These are phyloP conservation scores for Epichloe festucae DNA, from an alignment of 2,329 filamentous ascomycete species.

Conservation along the genomic window DNA sequence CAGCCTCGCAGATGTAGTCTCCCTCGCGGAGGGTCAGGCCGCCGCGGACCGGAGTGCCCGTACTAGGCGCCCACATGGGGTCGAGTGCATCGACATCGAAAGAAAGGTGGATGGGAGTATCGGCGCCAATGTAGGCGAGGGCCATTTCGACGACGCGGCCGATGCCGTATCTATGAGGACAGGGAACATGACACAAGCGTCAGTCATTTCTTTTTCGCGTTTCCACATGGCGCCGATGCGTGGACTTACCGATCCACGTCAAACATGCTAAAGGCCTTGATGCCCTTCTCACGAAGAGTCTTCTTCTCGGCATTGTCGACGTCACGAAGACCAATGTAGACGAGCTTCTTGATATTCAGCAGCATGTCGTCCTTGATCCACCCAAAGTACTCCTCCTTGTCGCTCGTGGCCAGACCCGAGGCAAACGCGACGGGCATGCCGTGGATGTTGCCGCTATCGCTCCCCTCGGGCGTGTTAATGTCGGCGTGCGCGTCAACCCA, in stretches of 20 bases:
- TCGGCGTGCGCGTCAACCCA: constrained; percentile 98
- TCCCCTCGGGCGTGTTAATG: constrained; percentile 91
- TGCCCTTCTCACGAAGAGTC: constrained; percentile 74
- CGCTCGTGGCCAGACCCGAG: constrained; percentile 68
- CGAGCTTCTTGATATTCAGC: constrained; percentile 67
- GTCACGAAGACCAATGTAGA: constrained; percentile 92
- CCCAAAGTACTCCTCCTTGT: constrained; percentile 69
- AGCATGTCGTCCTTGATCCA: constrained; percentile 69
- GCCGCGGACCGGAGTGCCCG: constrained; percentile 85
- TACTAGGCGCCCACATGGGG: constrained; percentile 91
- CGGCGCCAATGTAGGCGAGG: constrained; percentile 84
- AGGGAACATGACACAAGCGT: constrained; percentile 4
- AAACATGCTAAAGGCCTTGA: constrained; percentile 97
- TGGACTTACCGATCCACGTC: constrained; percentile 70
- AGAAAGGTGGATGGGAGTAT: constrained; percentile 92
- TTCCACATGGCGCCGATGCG: neutral
- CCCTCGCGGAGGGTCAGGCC: constrained; percentile 89
- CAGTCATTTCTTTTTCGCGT: neutral
- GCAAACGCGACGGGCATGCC: constrained; percentile 95
- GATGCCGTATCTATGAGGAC: constrained; percentile 60
- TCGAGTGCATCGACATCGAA: constrained; percentile 97
- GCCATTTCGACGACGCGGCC: constrained; percentile 96
- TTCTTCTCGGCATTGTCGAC: constrained; percentile 91
- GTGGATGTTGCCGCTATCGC: constrained; percentile 85
- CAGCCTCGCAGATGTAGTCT: constrained; percentile 87